Evolutionary conservation across 2,329 filamentous ascomycete genomes (phyloP).

Genomic region (Penicillium corylophilum): DNA sequence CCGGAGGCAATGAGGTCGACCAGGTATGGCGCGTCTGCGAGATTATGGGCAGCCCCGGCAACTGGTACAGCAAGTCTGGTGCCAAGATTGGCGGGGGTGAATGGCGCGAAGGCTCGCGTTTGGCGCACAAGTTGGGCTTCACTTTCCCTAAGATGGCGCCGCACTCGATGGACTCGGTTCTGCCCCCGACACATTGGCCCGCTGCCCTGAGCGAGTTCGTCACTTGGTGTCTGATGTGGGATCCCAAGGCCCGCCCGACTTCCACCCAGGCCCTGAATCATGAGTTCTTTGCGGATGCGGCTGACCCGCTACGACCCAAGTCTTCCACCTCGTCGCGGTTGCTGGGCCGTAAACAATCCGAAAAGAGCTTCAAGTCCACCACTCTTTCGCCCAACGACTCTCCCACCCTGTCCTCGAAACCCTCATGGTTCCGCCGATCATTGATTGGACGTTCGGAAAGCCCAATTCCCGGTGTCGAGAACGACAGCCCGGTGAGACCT

Average conservation of each 20-base stretch:
- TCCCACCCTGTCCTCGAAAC: conserved; percentile 69
- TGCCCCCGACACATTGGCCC: conserved; percentile 90
- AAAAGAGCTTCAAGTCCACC: conserved; percentile 63
- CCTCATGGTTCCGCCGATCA: conserved; percentile 96
- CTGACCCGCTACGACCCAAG: conserved; percentile 89
- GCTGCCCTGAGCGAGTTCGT: conserved; percentile 85
- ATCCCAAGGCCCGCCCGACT: conserved; percentile 86
- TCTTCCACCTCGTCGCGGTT: conserved; percentile 75
- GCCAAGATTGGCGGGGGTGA: conserved; percentile 88
- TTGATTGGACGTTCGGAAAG: conserved; percentile 77
- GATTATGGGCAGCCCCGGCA: conserved; percentile 97
- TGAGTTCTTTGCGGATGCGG: conserved; percentile 89
- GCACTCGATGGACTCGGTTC: conserved; percentile 90
- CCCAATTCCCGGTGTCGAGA: conserved; percentile 57
- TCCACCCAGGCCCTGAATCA: conserved; percentile 92
- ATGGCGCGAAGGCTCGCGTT: conserved; percentile 89
- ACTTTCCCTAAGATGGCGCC: conserved; percentile 99
- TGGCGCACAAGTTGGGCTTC: conserved; percentile 95
- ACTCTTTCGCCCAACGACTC: conserved; percentile 63
- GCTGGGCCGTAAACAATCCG: conserved; percentile 85
- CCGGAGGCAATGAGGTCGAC: conserved; percentile 96
- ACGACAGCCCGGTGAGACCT: conserved; percentile 39
- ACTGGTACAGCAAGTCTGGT: conserved; percentile 94
- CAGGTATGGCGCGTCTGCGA: conserved; percentile 99
- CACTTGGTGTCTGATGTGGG: conserved; percentile 99